These are phyloP conservation scores for Hypomontagnella monticulosa DNA, from an alignment of 495 filamentous ascomycete species.

Conservation along the genomic window DNA sequence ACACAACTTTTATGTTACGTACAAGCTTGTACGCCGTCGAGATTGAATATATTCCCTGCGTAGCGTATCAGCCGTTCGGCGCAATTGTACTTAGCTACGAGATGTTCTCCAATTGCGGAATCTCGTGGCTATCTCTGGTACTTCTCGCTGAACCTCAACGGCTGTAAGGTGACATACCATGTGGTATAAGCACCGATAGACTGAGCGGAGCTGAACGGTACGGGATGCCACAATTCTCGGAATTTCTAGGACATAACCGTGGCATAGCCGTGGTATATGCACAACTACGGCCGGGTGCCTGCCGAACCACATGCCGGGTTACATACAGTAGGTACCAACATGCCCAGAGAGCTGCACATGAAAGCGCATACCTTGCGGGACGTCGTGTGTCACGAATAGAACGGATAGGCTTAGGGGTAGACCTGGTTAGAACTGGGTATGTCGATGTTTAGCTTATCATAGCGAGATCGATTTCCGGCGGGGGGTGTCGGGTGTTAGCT, in stretches of 20 bases:
- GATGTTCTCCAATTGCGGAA: background rate
- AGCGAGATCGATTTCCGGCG: too few relatives aligned
- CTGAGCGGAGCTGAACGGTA: background rate
- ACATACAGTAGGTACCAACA: too few relatives aligned
- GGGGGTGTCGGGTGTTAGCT: too few relatives aligned
- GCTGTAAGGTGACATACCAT: slow-evolving; percentile 9
- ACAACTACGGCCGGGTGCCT: slow-evolving; percentile 15
- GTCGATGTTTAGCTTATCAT: too few relatives aligned
- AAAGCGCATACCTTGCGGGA: slow-evolving; percentile 17
- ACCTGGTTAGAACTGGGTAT: background rate
- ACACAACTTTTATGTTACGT: slow-evolving; percentile 24
- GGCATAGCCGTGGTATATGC: slow-evolving; percentile 7
- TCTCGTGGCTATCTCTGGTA: background rate
- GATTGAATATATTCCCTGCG: background rate
- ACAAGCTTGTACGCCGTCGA: slow-evolving; percentile 3
- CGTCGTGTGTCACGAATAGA: slow-evolving; percentile 14
- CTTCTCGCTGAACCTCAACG: background rate
- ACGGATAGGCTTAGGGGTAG: background rate
- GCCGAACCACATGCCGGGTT: slow-evolving; percentile 8
- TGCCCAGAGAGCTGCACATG: slow-evolving; percentile 8
- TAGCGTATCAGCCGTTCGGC: background rate
- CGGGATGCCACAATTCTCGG: background rate
- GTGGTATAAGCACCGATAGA: background rate
- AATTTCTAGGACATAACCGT: background rate
- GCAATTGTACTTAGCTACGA: background rate